Base-by-base conservation (phyloP, 306 rosid species). In the Glycine soja region DNA sequence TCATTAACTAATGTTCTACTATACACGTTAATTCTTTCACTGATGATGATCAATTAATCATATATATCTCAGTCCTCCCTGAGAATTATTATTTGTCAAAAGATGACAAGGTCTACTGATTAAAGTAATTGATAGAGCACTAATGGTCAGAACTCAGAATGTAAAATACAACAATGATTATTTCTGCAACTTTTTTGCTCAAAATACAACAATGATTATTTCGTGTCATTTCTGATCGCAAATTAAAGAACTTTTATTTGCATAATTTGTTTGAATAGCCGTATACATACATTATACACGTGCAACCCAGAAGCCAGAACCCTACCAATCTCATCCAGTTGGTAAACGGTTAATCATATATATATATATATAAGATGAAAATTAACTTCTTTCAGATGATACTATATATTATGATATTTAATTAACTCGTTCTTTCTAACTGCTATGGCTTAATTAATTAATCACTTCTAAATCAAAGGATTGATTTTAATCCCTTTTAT, bases 361-460 rank as follows among this genome's bases (percentile, higher is more conserved):
- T 24, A 24, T 19, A 19, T 24, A 24, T 24, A 24, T 24, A 24
- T 24, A 40, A 40, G 43, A 61, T 24, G 9, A 10, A 61, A 30
- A 4, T 61, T 11, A 59, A 10, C 6, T 36, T 53, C 16, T 61
- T 61, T 8, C n/a, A 15, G 48, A 46, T 4, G 8, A 47, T 24
- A 16, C 30, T 24, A 24, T 24, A 24, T 24, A 24, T 24, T 15
- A 7, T 61, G 59, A 30, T 46, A 19, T 75, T 46, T 61, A 30
- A 61, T 5, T 72, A 24, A 24, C 30, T 1, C 19, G 9, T 5
- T 42, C 16, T 53, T 52, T 73, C 42, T 53, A 38, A 54, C 63
- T 72, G 15, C 51, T 72, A 34, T 64, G 34, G 36, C 16, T 54
- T 53, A 53, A 38, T 36, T 36, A 53, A 73, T 54, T 54, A 36